These are phyloP conservation scores for Cyberlindnera saturnus DNA, from an alignment of 805 yeast genomes.

Conservation along the genomic window DNA sequence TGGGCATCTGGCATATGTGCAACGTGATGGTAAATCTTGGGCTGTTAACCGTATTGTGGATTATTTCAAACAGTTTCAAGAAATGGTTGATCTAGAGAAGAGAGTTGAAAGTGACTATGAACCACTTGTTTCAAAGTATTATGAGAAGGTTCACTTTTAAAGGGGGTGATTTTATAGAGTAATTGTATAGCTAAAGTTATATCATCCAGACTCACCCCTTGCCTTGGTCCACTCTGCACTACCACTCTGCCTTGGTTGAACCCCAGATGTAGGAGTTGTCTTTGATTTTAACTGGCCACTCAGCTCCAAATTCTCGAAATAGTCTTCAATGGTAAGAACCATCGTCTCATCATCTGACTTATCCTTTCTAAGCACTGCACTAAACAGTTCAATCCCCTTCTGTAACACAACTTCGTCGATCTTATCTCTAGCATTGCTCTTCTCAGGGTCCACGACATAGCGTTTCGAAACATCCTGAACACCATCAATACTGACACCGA, in stretches of 20 bases:
- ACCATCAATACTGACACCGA: slow-evolving; percentile 62
- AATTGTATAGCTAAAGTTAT: not conserved
- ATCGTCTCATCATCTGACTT: slow-evolving; percentile 32
- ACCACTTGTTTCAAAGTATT: slow-evolving; percentile 12
- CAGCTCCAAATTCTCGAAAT: slow-evolving; percentile 30
- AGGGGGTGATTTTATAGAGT: not conserved
- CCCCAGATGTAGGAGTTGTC: slow-evolving; percentile 9
- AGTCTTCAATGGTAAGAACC: slow-evolving; percentile 31
- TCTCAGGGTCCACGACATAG: slow-evolving; percentile 45
- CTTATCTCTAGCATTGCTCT: slow-evolving; percentile 41
- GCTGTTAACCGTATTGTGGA: slow-evolving; percentile 35
- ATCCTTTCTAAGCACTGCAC: slow-evolving; percentile 27
- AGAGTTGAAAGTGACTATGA: slow-evolving; percentile 13
- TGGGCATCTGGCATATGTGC: slow-evolving; percentile 59
- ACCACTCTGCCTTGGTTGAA: slow-evolving; percentile 63
- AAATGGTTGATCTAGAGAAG: slow-evolving; percentile 22
- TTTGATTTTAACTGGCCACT: slow-evolving; percentile 4
- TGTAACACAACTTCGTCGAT: slow-evolving; percentile 35
- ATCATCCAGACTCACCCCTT: slow-evolving; percentile 70
- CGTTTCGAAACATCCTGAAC: slow-evolving; percentile 63
- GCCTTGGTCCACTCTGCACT: slow-evolving; percentile 64
- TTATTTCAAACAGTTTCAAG: slow-evolving; percentile 34
- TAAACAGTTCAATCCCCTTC: slow-evolving; percentile 31
- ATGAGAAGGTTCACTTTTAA: slow-evolving; percentile 12
- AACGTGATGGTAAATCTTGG: slow-evolving; percentile 42